Evolutionary conservation across 78 protist genomes (phyloP).

Genomic region (Dictyostelium brefeldianum): DNA sequence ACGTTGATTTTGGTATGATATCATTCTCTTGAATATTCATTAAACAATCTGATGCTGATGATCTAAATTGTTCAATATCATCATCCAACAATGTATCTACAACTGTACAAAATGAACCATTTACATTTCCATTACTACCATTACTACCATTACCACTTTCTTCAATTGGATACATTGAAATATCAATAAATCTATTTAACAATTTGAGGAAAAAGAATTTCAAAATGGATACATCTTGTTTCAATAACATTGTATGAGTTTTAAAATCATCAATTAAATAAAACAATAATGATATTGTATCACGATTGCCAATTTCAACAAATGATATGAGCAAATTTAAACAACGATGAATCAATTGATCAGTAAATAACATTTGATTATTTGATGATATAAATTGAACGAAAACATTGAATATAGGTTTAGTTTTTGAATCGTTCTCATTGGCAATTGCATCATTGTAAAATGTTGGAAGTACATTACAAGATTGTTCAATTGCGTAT

Average conservation of each 20-base stretch:
- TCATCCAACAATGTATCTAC: background rate
- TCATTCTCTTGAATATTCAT: background rate
- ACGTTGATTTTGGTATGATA: background rate
- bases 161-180: constrained; percentile 16
- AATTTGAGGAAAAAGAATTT: constrained; percentile 19
- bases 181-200: background rate
- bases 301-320: background rate
- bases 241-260: constrained; percentile 8
- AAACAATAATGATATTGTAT: constrained; percentile 23
- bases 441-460: constrained; percentile 5
- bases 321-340: constrained; percentile 12
- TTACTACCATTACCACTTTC: too few species aligned
- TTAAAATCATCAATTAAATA: constrained; percentile 50
- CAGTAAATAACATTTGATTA: constrained; percentile 1
- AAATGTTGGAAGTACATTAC: background rate
- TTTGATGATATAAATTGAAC: constrained; percentile 19
- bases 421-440: background rate
- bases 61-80: constrained; percentile 21
- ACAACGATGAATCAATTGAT: constrained; percentile 5
- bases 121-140: background rate
- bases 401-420: constrained; percentile 44
- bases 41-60: background rate
- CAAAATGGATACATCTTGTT: background rate
- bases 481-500: background rate
- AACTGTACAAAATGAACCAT: background rate